Percentiles rank a stretch among this genome's conserved stretches.
Conservation (phyloP, 2,329 filamentous ascomycete genomes). For the Geosmithia putterillii region DNA sequence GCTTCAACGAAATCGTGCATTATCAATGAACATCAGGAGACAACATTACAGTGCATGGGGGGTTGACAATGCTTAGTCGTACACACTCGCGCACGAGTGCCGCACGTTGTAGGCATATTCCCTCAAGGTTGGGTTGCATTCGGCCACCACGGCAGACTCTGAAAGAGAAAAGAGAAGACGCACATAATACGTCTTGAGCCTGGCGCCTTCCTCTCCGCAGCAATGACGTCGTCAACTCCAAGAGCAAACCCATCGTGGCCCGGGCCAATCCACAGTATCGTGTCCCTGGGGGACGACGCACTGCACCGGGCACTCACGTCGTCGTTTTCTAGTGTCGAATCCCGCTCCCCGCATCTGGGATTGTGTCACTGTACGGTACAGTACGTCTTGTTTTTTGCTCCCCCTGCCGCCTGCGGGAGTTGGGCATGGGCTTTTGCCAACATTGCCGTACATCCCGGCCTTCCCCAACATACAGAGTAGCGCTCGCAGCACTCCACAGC, state of each 20-base stretch:
- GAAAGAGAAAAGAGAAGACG: not conserved
- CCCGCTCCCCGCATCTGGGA: not conserved
- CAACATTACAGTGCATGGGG: no score
- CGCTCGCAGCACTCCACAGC: no score
- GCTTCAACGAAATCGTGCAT: no score
- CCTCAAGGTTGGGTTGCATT: no score
- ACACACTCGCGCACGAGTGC: not conserved
- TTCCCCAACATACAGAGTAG: no score
- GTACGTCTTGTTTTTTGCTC: not conserved
- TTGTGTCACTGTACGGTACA: not conserved
- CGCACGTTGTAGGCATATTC: no score
- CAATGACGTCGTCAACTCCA: not conserved
- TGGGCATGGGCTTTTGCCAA: not conserved
- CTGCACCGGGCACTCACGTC: not conserved
- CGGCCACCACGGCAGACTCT: not conserved
- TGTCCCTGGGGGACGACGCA: not conserved
- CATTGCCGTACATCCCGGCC: no score
- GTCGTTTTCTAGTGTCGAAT: no score
- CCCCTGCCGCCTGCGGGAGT: not conserved
- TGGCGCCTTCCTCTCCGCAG: not conserved
- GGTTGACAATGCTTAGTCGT: no score
- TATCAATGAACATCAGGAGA: no score
- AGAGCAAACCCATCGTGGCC: not conserved
- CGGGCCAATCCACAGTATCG: not conserved
- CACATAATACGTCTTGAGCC: not conserved